These are phyloP conservation scores for Hymenoscyphus linearis DNA, from an alignment of 2,329 filamentous ascomycete species.

Conservation along the genomic window DNA sequence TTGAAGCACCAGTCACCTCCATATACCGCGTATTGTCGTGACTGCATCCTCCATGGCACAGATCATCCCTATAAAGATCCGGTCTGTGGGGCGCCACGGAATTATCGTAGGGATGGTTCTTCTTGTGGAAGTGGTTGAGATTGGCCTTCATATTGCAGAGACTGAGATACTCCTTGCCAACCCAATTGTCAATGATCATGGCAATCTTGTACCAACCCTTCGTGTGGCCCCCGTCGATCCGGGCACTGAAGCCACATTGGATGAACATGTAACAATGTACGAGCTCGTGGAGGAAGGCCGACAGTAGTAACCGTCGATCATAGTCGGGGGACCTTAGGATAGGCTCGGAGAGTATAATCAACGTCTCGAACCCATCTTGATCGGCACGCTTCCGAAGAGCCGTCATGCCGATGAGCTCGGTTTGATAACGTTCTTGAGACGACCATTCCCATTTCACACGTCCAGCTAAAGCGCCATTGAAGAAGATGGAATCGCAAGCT, in stretches of 20 bases:
- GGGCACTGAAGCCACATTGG: constrained; percentile 52
- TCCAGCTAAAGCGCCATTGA: constrained; percentile 48
- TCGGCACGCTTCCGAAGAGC: constrained; percentile 42
- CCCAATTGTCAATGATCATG: constrained; percentile 41
- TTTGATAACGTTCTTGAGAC: constrained; percentile 44
- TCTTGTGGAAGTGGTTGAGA: constrained; percentile 44
- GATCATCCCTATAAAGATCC: not conserved
- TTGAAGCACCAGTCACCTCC: not conserved
- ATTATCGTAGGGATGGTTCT: not conserved
- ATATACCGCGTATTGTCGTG: not conserved
- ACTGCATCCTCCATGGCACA: constrained; percentile 4
- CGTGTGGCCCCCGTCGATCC: constrained; percentile 54
- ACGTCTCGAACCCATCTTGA: constrained; percentile 52
- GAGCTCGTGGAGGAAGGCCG: constrained; percentile 61
- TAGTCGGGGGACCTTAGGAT: constrained; percentile 48
- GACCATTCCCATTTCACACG: constrained; percentile 61
- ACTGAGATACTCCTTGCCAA: constrained; percentile 46
- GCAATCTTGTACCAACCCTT: constrained; percentile 55
- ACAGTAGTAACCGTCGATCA: constrained; percentile 56
- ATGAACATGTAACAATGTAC: constrained; percentile 64
- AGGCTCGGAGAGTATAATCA: constrained; percentile 55
- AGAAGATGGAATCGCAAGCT: constrained; percentile 59
- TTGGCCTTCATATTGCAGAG: constrained; percentile 58
- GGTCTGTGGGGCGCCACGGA: not conserved
- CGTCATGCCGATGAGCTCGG: constrained; percentile 57